Evolutionary conservation across 441 rosid genomes (phyloP), one percentile per base, ranked within the genome.

Genomic region (Metrosideros polymorpha): DNA sequence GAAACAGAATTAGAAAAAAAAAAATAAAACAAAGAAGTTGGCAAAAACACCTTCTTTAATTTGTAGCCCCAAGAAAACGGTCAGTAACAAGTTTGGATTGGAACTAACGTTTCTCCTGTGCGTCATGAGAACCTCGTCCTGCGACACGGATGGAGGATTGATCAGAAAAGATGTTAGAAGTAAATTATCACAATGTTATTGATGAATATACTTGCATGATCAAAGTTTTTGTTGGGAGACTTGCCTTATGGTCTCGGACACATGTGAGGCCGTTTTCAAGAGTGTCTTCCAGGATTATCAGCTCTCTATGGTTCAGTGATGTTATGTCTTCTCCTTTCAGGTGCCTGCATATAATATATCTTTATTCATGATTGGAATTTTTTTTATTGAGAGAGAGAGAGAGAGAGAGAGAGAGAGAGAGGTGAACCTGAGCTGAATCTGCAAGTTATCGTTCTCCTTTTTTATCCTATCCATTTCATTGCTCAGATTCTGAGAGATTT

Each of bases 361-460:
- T 32, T 35, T 32, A 35, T 82, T 2, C 30, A n/a, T n/a, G 14
- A 51, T 9, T 43, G 54, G 47, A n/a, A 27, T 18, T 47, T 3
- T 71, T 32, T 39, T 24, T 35, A 35, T 19, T 10, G 47, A 35
- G 77, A 66, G 45, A 24, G 30, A 51, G 13, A 76, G 5, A n/a
- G 32, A 71, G n/a, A 57, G 35, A 51, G 29, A 5, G 42, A 30
- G 54, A 75, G 30, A 76, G 32, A 55, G 14, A 25, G 32, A 82
- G 53, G 61, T 15, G 25, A 84, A 96, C 99, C 97, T 94, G 87
- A 96, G 98, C 90, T 94, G 94, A 86, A 94, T 91, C 90, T 94
- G 98, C 94, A 97, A 91, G 92, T 89, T 92, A 83, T 95, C 98
- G 86, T 97, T 97, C 93, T 97, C 99, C 86, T 95, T 97, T 90